A percentile compares a stretch with the other conserved stretches of the same genome.
Conservation (phyloP, 2,329 filamentous ascomycete species). For the Cladosporium sp. region DNA sequence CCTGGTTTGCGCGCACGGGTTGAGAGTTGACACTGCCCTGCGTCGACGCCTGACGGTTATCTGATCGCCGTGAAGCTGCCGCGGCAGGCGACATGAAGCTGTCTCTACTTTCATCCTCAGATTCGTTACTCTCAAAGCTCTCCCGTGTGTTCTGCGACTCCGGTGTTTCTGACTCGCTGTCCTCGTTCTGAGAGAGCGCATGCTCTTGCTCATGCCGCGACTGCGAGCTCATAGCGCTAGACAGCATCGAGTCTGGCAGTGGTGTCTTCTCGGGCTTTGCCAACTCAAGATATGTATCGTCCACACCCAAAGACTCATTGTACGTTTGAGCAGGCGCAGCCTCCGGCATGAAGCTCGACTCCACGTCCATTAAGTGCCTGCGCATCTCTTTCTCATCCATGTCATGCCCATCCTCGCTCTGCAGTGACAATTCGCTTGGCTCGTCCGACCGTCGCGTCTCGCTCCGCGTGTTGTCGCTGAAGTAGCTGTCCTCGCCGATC, state of each 20-base stretch:
- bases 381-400: constrained; percentile 58
- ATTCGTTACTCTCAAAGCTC: constrained; percentile 11
- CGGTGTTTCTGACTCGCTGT: constrained; percentile 9
- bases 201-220: not conserved
- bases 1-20: not conserved
- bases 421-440: constrained; percentile 26
- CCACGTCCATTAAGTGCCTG: constrained; percentile 56
- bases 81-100: constrained; percentile 8
- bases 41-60: not conserved
- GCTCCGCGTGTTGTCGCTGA: constrained; percentile 22
- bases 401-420: constrained; percentile 37
- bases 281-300: constrained; percentile 43
- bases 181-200: not conserved
- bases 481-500: constrained; percentile 37
- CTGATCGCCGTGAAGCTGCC: constrained; percentile 7
- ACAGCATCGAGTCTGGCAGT: not conserved
- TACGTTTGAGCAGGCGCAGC: constrained; percentile 34
- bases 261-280: constrained; percentile 17
- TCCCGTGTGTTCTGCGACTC: constrained; percentile 14
- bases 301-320: constrained; percentile 31
- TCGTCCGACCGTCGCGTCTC: constrained; percentile 17
- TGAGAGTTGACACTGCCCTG: not conserved
- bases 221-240: not conserved
- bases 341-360: constrained; percentile 61
- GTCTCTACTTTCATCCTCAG: not conserved